Percentiles rank a stretch among this genome's conserved stretches.
These are phyloP conservation scores for Cryphonectria parasitica DNA, from an alignment of 2,329 filamentous ascomycete genomes.

Conservation along the genomic window DNA sequence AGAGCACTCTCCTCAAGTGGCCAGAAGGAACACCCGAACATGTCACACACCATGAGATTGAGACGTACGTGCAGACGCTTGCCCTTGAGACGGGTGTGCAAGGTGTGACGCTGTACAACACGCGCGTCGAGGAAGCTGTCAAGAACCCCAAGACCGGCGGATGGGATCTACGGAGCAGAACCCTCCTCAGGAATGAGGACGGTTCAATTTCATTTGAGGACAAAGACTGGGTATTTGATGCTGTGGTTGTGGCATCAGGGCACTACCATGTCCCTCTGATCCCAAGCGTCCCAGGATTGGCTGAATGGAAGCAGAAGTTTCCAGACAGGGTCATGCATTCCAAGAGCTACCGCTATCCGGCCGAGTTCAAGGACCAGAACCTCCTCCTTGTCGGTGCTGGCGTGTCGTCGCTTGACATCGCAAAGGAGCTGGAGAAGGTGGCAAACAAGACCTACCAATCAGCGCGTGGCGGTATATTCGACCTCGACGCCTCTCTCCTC, in stretches of 20 bases:
- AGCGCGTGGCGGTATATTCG: constrained; percentile 63
- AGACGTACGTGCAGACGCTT: constrained; percentile 65
- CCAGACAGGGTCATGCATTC: constrained; percentile 65
- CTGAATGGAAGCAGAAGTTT: constrained; percentile 58
- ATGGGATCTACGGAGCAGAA: constrained; percentile 58
- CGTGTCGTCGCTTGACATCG: constrained; percentile 48
- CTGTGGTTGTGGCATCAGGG: constrained; percentile 67
- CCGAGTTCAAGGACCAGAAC: constrained; percentile 55
- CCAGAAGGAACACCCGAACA: constrained; percentile 62
- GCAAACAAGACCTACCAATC: constrained; percentile 52
- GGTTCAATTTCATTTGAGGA: constrained; percentile 36
- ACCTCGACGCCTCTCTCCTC: constrained; percentile 57
- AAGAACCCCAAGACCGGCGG: constrained; percentile 32
- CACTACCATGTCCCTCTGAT: constrained; percentile 69
- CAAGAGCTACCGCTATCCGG: constrained; percentile 70
- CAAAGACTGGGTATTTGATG: constrained; percentile 56
- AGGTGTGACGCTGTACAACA: constrained; percentile 56
- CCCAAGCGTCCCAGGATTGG: constrained; percentile 62
- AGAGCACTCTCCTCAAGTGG: constrained; percentile 53
- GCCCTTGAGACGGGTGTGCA: constrained; percentile 55
- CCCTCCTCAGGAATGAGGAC: constrained; percentile 38
- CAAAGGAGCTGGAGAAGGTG: constrained; percentile 42
- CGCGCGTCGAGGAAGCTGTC: constrained; percentile 54
- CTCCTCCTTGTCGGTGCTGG: constrained; percentile 59
- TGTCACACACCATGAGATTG: constrained; percentile 59